Evolutionary conservation across 2,329 filamentous ascomycete genomes (phyloP).

Genomic region (Colletotrichum higginsianum): DNA sequence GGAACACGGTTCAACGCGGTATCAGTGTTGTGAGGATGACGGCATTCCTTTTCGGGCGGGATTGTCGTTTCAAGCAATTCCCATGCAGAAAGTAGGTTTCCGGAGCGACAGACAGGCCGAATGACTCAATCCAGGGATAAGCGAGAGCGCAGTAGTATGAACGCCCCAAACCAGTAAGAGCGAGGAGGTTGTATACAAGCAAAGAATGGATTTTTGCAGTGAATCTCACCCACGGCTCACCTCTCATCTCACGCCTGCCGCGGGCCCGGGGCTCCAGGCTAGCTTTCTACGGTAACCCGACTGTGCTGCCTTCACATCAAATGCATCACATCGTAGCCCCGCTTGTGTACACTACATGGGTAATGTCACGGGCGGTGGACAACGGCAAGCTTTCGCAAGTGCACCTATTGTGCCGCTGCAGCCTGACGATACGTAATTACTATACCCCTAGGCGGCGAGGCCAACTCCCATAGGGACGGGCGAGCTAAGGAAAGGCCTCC

Average conservation of each 20-base stretch:
- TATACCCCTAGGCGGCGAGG: neutral
- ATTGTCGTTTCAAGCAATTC: neutral
- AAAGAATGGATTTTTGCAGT: too few species aligned
- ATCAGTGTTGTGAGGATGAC: too few species aligned
- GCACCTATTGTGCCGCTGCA: neutral
- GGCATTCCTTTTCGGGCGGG: neutral
- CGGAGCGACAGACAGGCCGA: neutral
- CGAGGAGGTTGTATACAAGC: too few species aligned
- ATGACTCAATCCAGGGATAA: conserved; percentile 18
- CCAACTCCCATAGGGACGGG: neutral
- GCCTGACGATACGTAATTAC: neutral
- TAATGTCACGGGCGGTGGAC: neutral
- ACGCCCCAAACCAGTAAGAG: neutral
- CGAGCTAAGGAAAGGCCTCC: neutral
- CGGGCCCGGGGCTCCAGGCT: neutral
- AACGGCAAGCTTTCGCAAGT: neutral
- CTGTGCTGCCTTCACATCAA: neutral
- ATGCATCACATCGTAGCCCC: neutral
- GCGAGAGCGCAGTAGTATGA: neutral
- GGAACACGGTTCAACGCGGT: neutral
- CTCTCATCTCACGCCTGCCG: too few species aligned
- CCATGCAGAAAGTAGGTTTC: neutral
- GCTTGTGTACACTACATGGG: neutral
- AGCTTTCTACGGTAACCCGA: neutral
- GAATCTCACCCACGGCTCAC: neutral